These are phyloP conservation scores for Fusarium sororula DNA, from an alignment of 2,329 filamentous ascomycete genomes.

Conservation along the genomic window DNA sequence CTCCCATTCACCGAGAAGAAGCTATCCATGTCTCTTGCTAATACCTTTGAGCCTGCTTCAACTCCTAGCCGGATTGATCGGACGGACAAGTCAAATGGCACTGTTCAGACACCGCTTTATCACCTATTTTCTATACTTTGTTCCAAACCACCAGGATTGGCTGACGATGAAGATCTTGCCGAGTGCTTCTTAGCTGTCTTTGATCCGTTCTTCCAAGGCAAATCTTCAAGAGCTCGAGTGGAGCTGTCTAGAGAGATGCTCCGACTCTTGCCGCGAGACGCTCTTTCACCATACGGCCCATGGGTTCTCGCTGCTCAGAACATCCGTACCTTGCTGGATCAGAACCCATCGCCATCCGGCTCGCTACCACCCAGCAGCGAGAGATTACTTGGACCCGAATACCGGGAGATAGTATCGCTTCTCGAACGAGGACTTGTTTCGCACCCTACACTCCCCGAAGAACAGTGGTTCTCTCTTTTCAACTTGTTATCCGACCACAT, in stretches of 20 bases:
- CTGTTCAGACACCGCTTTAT: slow-evolving; percentile 68
- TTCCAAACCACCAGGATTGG: slow-evolving; percentile 56
- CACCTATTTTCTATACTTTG: slow-evolving; percentile 72
- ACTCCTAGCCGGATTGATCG: slow-evolving; percentile 71
- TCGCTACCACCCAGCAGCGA: slow-evolving; percentile 43
- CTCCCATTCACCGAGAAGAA: slow-evolving; percentile 72
- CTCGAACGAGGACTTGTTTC: slow-evolving; percentile 68
- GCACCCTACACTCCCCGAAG: slow-evolving; percentile 57
- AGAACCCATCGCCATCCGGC: slow-evolving; percentile 27
- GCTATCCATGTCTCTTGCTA: slow-evolving; percentile 59
- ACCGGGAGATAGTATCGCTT: slow-evolving; percentile 74
- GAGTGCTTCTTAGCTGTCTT: slow-evolving; percentile 62
- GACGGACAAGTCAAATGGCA: slow-evolving; percentile 58
- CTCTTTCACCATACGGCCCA: slow-evolving; percentile 56
- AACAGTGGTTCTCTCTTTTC: slow-evolving; percentile 65
- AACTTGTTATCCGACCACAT: slow-evolving; percentile 65
- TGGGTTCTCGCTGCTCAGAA: slow-evolving; percentile 63
- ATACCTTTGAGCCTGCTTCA: slow-evolving; percentile 68
- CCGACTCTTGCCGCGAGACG: slow-evolving; percentile 57
- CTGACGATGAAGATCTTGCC: slow-evolving; percentile 57
- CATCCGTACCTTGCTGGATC: slow-evolving; percentile 55
- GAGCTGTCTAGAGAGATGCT: slow-evolving; percentile 63
- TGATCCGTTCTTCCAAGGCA: slow-evolving; percentile 66
- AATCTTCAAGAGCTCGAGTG: slow-evolving; percentile 53
- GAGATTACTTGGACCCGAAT: slow-evolving; percentile 70